Base-by-base conservation (phyloP, 352 stramenopile genomes). In the Globisporangium carolinianum region DNA sequence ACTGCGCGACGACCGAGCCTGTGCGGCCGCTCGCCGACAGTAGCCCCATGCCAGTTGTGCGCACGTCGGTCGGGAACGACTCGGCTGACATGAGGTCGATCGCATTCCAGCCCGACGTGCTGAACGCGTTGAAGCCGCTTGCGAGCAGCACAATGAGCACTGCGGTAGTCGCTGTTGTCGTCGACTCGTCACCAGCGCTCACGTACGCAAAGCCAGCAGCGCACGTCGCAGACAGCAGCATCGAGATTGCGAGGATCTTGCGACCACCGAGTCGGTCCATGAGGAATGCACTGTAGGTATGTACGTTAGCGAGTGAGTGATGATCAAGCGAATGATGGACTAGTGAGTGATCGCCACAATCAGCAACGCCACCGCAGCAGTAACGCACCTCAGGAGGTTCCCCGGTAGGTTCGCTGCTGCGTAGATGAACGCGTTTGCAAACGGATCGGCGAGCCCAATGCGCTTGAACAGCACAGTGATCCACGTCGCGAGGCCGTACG, bases 391-490 rank as follows among this genome's bases (percentile, higher is more conserved):
- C 51, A 96, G 69, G 6, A 97, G 49, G 63, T 97, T 98, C 9
- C 92, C 92, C 6, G 92, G 92, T 2, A 98, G 74, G 60, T 95
- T 97, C 7, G 86, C 83, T 12, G 78, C 72, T 10, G 92, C 90
- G 68, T 97, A 97, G 36, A 97, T 85, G 60, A 97, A 92, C 38
- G 90, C 86, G 68, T 97, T 97, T 15, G 85, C 83, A 59, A 97
- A 97, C 14, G 82, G 79, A 57, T 97, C 68, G 53, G 92, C 83
- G 6, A 97, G 71, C 8, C 94, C 63, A 53, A 98, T 87, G n/a
- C 73, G 73, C 57, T 93, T 86, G 71, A 98, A 98, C 2, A 98
- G 64, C 54, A 87, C 87, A 6, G 95, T 97, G 65, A 98, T 97
- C 92, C 92, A 98, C 55, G 89, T 97, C 6, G 87, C 77, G 15